Conservation (phyloP, 257 asterid species). For the Nicotiana obtusifolia region DNA sequence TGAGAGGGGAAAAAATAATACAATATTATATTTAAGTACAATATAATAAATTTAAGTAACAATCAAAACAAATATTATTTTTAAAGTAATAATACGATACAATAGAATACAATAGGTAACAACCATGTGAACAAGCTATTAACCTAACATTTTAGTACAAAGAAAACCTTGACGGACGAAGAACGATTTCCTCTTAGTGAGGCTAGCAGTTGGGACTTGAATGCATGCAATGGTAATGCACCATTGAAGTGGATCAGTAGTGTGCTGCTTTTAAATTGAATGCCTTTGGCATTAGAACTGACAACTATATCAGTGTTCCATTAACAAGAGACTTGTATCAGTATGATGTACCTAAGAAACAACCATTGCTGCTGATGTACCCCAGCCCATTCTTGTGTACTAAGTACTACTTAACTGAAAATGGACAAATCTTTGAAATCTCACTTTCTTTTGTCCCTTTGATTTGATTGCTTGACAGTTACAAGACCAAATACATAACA, state of each 20-base stretch:
- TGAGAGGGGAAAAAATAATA: no score
- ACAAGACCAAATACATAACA: not conserved
- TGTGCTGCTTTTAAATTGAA: not conserved
- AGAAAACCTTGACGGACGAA: no score
- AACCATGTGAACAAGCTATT: no score
- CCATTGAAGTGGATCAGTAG: not conserved
- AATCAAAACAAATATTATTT: no score
- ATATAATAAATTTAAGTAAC: no score
- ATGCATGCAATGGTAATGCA: not conserved
- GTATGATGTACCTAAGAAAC: not conserved
- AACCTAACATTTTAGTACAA: no score
- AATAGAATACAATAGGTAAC: no score
- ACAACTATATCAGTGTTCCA: not conserved
- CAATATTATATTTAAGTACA: no score
- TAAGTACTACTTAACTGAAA: not conserved
- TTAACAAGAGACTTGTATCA: not conserved
- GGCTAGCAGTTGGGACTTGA: not conserved
- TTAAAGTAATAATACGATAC: no score
- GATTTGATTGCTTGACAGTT: not conserved
- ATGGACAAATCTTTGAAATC: not conserved
- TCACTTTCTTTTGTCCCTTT: not conserved
- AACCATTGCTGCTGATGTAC: not conserved
- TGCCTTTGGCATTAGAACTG: constrained; percentile 1
- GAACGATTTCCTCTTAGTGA: not conserved
- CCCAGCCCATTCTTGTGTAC: no score